These are phyloP conservation scores for Cercospora sp. DNA, from an alignment of 2,329 filamentous ascomycete species.

Conservation along the genomic window DNA sequence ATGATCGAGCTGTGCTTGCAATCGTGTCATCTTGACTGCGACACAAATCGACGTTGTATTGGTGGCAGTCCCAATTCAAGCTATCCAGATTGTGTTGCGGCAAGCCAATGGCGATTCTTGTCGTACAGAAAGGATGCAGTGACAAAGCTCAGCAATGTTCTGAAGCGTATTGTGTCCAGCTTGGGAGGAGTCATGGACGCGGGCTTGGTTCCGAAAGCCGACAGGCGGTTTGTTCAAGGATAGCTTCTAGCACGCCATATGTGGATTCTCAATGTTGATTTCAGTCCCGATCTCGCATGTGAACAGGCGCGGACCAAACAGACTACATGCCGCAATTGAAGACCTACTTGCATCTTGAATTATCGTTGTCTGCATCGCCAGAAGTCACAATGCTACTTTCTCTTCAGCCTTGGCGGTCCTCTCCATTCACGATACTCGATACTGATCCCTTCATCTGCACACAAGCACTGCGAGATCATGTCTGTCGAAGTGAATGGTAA, in stretches of 20 bases:
- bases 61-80: neutral
- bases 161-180: neutral
- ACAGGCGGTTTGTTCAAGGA: neutral
- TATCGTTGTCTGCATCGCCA: neutral
- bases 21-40: slow-evolving; percentile 10
- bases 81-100: neutral
- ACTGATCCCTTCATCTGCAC: neutral
- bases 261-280: neutral
- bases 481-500: neutral
- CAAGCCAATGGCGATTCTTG: neutral
- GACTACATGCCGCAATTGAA: neutral
- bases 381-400: neutral
- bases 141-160: neutral
- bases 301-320: neutral
- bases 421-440: neutral
- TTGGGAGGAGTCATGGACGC: neutral
- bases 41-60: neutral
- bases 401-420: neutral
- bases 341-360: neutral
- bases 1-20: slow-evolving; percentile 55
- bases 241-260: neutral
- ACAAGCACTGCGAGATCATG: neutral
- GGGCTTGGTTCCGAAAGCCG: neutral
- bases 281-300: neutral
- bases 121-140: neutral